Conservation (phyloP, 2,329 filamentous ascomycete species). For the Fusarium vanettenii region DNA sequence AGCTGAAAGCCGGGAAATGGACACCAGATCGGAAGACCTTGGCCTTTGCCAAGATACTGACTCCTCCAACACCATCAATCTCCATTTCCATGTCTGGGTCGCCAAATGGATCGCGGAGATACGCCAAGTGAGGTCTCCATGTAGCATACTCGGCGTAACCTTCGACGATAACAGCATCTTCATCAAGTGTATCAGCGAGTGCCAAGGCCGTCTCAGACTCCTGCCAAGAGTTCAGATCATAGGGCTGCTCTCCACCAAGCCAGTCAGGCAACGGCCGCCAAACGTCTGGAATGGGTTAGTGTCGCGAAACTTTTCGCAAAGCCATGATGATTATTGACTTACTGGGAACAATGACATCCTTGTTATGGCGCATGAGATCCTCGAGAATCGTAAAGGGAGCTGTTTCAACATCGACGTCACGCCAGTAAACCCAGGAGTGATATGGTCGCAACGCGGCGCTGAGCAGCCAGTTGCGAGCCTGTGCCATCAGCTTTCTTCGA, state of each 20-base stretch:
- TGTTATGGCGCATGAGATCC: constrained; percentile 98
- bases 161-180: constrained; percentile 98
- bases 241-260: constrained; percentile 98
- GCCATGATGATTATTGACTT: constrained; percentile 55
- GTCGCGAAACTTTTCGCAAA: neutral
- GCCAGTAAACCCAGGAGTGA: constrained; percentile 99
- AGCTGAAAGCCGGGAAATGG: constrained; percentile 98
- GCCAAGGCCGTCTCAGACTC: constrained; percentile 97
- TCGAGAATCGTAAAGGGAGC: constrained; percentile 97
- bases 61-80: constrained; percentile 96
- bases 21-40: constrained; percentile 94
- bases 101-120: constrained; percentile 94
- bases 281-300: constrained; percentile 73
- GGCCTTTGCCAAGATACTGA: constrained; percentile 96
- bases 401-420: constrained; percentile 97
- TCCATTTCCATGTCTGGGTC: constrained; percentile 99
- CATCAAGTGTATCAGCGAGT: constrained; percentile 92
- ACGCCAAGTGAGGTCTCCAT: constrained; percentile 96
- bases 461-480: constrained; percentile 95
- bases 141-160: constrained; percentile 99
- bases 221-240: constrained; percentile 99
- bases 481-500: constrained; percentile 95
- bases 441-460: constrained; percentile 93
- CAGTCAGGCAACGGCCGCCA: constrained; percentile 99
- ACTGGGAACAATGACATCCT: constrained; percentile 99